Base-by-base conservation (phyloP, 345 rosid species). In the Pistacia atlantica region DNA sequence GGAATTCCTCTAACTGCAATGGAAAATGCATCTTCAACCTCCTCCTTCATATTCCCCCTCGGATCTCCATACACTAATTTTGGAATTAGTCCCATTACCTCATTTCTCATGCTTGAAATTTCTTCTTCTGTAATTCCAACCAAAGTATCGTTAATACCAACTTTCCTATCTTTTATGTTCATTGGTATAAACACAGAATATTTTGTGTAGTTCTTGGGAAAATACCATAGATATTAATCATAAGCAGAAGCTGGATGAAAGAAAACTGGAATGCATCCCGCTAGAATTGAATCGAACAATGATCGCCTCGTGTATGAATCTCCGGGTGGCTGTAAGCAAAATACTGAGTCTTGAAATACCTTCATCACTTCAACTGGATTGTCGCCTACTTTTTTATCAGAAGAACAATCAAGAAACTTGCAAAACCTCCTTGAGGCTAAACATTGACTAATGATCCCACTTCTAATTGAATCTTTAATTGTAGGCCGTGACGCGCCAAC, bases 211-310 rank as follows among this genome's bases (percentile, higher is more conserved):
- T 83, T 83, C 72, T 78, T 77, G 0, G 90, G 91, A 2, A 91
- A 62, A 76, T 89, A 79, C 95, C 95, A 91, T 49, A 28, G 18
- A 60, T 91, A 91, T 67, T 91, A 90, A 52, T 75, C 78, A 67
- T 86, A 86, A 0, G 84, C 89, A 0, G 91, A 87, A 18, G 72
- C 83, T 4, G 85, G 89, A 76, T 84, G 88, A 51, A 91, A 91
- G 88, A 87, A 91, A 22, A 89, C 91, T 4, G 91, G 95, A 62
- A 88, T 86, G 69, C 90, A 90, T 5, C 93, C 88, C 0, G 89
- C 88, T 25, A 89, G 55, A 5, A 90, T 89, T 22, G 95, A 83
- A 78, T 89, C 93, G 69, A 90, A 91, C 0, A 81, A 75, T 66
- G 93, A 89, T 59, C 89, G 82, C 62, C 95, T 82, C 8, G 89